A percentile compares a stretch with the other conserved stretches of the same genome.
Conservation (phyloP, 169 alveolate species). For the Plasmodium blacklocki region DNA sequence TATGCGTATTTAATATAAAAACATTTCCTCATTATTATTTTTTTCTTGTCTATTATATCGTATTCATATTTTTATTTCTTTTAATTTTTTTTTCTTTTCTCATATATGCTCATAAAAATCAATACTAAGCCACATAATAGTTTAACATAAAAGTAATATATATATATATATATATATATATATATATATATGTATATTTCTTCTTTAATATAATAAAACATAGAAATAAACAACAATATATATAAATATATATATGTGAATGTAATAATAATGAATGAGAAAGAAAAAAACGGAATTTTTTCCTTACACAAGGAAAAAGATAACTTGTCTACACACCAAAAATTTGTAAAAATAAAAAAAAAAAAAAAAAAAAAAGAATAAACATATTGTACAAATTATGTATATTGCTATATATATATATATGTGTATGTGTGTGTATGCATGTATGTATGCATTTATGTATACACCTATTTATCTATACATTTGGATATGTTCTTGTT, state of each 20-base stretch:
- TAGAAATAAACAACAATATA: conserved; percentile 4
- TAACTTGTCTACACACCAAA: conserved; percentile 47
- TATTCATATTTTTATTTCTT: too few relatives aligned
- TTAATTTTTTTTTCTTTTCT: too few relatives aligned
- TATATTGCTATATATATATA: background rate
- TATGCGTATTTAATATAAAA: too few relatives aligned
- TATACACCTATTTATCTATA: background rate
- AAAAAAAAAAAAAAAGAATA: conserved; percentile 11
- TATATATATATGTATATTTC: background rate
- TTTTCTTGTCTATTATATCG: too few relatives aligned
- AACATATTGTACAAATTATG: background rate
- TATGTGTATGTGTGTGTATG: background rate
- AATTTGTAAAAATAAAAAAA: conserved; percentile 45
- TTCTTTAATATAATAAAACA: background rate
- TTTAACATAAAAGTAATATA: background rate
- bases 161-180: background rate
- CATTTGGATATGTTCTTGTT: background rate
- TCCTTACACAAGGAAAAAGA: conserved; percentile 7
- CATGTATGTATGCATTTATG: background rate
- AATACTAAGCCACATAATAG: too few relatives aligned
- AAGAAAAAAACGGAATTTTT: conserved; percentile 22
- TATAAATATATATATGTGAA: too few relatives aligned
- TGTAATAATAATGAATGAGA: conserved; percentile 1
- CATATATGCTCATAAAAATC: too few relatives aligned
- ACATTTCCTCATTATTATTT: too few relatives aligned